phyloP scores from a whole-genome alignment of 1,284 basidiomycete species.

The Grifola frondosa region DNA sequence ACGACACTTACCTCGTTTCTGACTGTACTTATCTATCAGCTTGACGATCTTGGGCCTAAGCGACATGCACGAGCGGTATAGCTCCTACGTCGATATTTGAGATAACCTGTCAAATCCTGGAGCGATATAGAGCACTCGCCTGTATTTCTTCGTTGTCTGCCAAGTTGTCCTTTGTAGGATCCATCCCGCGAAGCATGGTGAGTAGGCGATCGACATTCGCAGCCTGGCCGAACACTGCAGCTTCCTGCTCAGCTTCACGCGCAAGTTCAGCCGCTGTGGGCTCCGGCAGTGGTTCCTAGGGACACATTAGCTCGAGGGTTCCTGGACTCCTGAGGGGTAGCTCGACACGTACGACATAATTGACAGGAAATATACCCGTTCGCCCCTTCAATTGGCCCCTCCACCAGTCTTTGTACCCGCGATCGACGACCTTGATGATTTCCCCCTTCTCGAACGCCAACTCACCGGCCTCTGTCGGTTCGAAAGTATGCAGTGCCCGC shows the following conservation, averaged over 20 bases:
- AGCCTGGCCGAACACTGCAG: constrained; percentile 80
- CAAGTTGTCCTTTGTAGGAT: constrained; percentile 79
- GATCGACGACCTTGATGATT: constrained; percentile 93
- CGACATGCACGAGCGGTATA: constrained; percentile 88
- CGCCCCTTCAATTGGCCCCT: constrained; percentile 89
- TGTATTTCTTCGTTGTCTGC: constrained; percentile 96
- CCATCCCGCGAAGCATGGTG: constrained; percentile 75
- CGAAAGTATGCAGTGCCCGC: constrained; percentile 88
- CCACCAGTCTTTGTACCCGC: constrained; percentile 99
- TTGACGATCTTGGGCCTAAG: constrained; percentile 94
- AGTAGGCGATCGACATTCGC: constrained; percentile 88
- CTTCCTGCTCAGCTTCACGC: constrained; percentile 87
- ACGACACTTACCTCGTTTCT: constrained; percentile 70
- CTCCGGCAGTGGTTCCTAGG: constrained; percentile 85
- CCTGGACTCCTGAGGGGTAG: neutral
- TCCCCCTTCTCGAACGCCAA: constrained; percentile 93
- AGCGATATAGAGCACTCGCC: constrained; percentile 46
- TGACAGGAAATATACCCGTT: constrained; percentile 97
- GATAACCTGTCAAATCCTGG: too few relatives aligned
- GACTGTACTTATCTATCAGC: constrained; percentile 96
- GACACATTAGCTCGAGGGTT: constrained; percentile 5
- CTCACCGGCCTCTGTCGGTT: constrained; percentile 88
- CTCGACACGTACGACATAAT: constrained; percentile 78
- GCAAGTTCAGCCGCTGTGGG: constrained; percentile 79
- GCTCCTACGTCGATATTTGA: constrained; percentile 54